Conservation (phyloP, 148 eudicot species). For the Silene latifolia region DNA sequence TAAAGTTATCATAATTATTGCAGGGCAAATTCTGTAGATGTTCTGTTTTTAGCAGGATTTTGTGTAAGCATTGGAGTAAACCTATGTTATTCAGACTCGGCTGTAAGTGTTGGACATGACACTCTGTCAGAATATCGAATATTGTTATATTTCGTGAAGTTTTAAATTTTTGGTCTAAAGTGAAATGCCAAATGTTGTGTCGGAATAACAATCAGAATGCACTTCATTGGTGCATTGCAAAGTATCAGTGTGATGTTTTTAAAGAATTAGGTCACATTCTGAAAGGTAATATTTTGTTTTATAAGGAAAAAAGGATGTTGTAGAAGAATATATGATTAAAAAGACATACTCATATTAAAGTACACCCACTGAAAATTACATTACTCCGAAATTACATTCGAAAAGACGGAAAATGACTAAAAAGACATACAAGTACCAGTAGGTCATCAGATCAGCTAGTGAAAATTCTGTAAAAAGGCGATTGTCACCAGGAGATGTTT, state of each 20-base stretch:
- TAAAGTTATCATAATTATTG: neutral
- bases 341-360: neutral
- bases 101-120: too few relatives aligned
- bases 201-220: too few relatives aligned
- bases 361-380: constrained; percentile 2
- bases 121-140: too few relatives aligned
- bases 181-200: too few relatives aligned
- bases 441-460: constrained; percentile 1
- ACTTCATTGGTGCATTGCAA: neutral
- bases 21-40: neutral
- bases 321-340: constrained; percentile 1
- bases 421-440: constrained; percentile 12
- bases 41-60: too few relatives aligned
- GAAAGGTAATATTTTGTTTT: constrained; percentile 10
- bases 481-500: constrained; percentile 15
- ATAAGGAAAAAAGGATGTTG: constrained; percentile 11
- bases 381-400: neutral
- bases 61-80: neutral
- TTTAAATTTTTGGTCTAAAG: too few relatives aligned
- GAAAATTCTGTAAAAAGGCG: constrained; percentile 15
- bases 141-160: too few relatives aligned
- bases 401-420: neutral
- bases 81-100: too few relatives aligned
- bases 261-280: neutral
- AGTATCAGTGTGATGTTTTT: neutral